A percentile compares a stretch with the other conserved stretches of the same genome.
These are phyloP conservation scores for Alternaria consortialis DNA, from an alignment of 2,329 filamentous ascomycete genomes.

Conservation along the genomic window DNA sequence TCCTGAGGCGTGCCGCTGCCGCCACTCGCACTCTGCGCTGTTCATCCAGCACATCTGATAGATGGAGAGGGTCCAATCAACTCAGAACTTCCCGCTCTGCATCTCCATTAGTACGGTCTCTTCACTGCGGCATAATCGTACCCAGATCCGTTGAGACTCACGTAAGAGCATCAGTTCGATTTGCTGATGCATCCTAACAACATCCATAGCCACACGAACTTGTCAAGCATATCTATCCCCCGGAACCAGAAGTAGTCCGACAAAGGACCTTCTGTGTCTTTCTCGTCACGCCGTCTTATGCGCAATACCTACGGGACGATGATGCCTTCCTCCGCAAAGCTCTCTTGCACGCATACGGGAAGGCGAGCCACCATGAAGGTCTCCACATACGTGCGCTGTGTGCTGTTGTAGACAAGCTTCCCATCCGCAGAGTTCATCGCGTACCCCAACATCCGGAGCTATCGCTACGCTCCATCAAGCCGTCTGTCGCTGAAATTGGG, in stretches of 20 bases:
- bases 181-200: slow-evolving; percentile 15
- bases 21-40: slow-evolving; percentile 13
- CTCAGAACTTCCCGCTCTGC: neutral
- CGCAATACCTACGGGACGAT: slow-evolving; percentile 41
- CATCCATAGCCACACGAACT: slow-evolving; percentile 32
- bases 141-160: slow-evolving; percentile 32
- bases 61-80: neutral
- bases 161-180: slow-evolving; percentile 22
- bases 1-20: slow-evolving; percentile 27
- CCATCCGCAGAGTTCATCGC: slow-evolving; percentile 22
- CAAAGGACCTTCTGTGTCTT: slow-evolving; percentile 37
- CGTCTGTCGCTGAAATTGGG: slow-evolving; percentile 34
- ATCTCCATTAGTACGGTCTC: neutral
- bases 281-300: slow-evolving; percentile 46
- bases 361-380: neutral
- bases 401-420: slow-evolving; percentile 52
- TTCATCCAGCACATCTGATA: neutral
- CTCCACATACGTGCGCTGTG: slow-evolving; percentile 33
- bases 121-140: slow-evolving; percentile 40
- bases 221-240: slow-evolving; percentile 33
- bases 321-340: slow-evolving; percentile 38
- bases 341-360: slow-evolving; percentile 28
- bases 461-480: slow-evolving; percentile 5
- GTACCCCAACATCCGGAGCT: neutral
- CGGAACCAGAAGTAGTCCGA: slow-evolving; percentile 2